These are phyloP conservation scores for Xylona heveae DNA, from an alignment of 495 filamentous ascomycete genomes.

Conservation along the genomic window DNA sequence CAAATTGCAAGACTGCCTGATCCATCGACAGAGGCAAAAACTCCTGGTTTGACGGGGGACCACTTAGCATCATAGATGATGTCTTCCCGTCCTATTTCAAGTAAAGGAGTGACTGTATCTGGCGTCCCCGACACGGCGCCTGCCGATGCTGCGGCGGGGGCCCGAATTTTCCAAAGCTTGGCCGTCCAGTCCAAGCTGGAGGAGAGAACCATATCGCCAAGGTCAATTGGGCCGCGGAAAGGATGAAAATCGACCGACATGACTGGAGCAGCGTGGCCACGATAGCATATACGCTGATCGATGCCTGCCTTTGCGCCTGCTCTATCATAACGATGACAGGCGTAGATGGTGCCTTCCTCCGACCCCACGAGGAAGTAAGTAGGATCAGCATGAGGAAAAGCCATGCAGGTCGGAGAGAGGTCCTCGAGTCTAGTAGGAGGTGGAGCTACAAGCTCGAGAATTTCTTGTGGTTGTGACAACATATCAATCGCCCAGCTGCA, in stretches of 20 bases:
- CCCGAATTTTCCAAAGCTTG: constrained; percentile 83
- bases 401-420: constrained; percentile 86
- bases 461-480: constrained; percentile 87
- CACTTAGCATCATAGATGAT: constrained; percentile 89
- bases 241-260: constrained; percentile 95
- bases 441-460: constrained; percentile 67
- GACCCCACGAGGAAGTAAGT: constrained; percentile 95
- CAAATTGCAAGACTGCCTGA: constrained; percentile 86
- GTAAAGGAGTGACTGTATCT: constrained; percentile 40
- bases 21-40: constrained; percentile 87
- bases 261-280: constrained; percentile 77
- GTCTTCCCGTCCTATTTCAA: constrained; percentile 83
- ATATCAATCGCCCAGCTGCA: constrained; percentile 96
- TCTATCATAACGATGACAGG: constrained; percentile 90
- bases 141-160: constrained; percentile 37
- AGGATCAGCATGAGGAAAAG: constrained; percentile 85
- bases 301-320: constrained; percentile 92
- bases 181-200: constrained; percentile 87
- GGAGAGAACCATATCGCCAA: constrained; percentile 83
- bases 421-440: constrained; percentile 55
- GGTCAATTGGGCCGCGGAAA: constrained; percentile 68
- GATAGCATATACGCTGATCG: constrained; percentile 64
- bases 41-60: constrained; percentile 77
- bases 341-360: constrained; percentile 87
- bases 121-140: constrained; percentile 12